Percentiles rank a stretch among this genome's conserved stretches.
Evolutionary conservation across 1,284 basidiomycete genomes (phyloP).

Genomic region (Ceratobasidium sp.): DNA sequence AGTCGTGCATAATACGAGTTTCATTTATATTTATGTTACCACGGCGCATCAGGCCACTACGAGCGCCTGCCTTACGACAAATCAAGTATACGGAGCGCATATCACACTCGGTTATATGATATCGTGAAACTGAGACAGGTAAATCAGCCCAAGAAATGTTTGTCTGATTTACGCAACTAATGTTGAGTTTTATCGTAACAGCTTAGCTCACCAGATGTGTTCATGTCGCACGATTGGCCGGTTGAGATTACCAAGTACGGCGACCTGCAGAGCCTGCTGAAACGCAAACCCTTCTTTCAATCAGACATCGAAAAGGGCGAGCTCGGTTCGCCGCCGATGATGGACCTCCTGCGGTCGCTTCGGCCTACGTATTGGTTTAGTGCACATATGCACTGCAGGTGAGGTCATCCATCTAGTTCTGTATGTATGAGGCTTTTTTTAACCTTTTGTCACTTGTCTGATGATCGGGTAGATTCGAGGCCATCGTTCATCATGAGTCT

Average conservation of each 20-base stretch:
- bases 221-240: constrained; percentile 98
- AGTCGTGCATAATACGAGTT: constrained; percentile 45
- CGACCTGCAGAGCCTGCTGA: constrained; percentile 69
- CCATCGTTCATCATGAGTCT: constrained; percentile 65
- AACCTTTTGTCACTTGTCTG: not conserved
- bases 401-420: constrained; percentile 1
- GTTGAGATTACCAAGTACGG: constrained; percentile 85
- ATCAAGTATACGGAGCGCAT: constrained; percentile 79
- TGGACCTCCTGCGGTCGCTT: constrained; percentile 76
- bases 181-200: constrained; percentile 47
- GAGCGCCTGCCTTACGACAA: constrained; percentile 66
- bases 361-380: constrained; percentile 94
- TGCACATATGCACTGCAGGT: constrained; percentile 89
- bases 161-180: not conserved
- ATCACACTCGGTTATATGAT: constrained; percentile 90
- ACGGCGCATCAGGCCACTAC: constrained; percentile 67
- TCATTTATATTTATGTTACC: constrained; percentile 18
- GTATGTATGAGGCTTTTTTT: not conserved
- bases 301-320: constrained; percentile 74
- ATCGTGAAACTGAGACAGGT: constrained; percentile 83
- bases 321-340: constrained; percentile 90
- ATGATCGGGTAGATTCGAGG: constrained; percentile 61
- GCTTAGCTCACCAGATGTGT: constrained; percentile 70
- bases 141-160: not conserved
- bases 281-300: constrained; percentile 83